A percentile compares a stretch with the other conserved stretches of the same genome.
These are phyloP conservation scores for Penicillium frequentans DNA, from an alignment of 2,329 filamentous ascomycete species.

Conservation along the genomic window DNA sequence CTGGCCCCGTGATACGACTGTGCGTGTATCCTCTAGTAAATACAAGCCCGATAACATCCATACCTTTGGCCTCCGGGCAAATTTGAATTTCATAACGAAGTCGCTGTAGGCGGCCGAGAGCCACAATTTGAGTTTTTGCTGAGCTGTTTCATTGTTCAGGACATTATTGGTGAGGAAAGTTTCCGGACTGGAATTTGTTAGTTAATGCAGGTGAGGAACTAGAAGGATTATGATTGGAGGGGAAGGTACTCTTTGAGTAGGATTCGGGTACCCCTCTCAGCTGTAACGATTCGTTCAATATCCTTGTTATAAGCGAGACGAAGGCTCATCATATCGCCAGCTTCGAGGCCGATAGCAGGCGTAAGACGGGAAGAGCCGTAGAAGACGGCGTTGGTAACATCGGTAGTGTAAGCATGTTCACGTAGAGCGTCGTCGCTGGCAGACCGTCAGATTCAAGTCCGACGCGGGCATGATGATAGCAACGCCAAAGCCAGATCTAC, in stretches of 20 bases:
- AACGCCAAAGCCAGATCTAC: not conserved
- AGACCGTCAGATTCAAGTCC: not conserved
- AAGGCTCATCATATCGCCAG: slow-evolving; percentile 22
- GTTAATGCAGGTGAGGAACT: not conserved
- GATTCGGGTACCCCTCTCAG: slow-evolving; percentile 16
- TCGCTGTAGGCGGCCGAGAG: slow-evolving; percentile 24
- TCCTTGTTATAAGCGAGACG: slow-evolving; percentile 23
- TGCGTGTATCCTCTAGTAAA: slow-evolving; percentile 19
- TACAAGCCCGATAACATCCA: slow-evolving; percentile 27
- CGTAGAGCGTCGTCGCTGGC: slow-evolving; percentile 16
- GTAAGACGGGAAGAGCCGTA: slow-evolving; percentile 18
- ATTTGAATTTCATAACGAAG: slow-evolving; percentile 25
- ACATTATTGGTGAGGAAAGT: slow-evolving; percentile 18
- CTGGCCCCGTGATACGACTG: slow-evolving; percentile 15
- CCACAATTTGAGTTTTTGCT: slow-evolving; percentile 25
- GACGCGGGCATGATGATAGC: too few relatives aligned
- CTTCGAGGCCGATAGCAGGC: slow-evolving; percentile 18
- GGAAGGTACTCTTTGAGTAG: slow-evolving; percentile 22
- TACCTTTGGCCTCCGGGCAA: slow-evolving; percentile 26
- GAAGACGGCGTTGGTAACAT: slow-evolving; percentile 18
- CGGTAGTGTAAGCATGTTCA: slow-evolving; percentile 17
- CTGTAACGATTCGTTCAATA: slow-evolving; percentile 21
- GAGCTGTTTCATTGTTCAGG: slow-evolving; percentile 13
- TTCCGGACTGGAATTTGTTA: slow-evolving; percentile 16
- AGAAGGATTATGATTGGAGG: not conserved